Percentiles rank a stretch among this genome's conserved stretches.
phyloP scores from a whole-genome alignment of 768 basidiomycete species.

The Rhodosporidiobolus sp. region DNA sequence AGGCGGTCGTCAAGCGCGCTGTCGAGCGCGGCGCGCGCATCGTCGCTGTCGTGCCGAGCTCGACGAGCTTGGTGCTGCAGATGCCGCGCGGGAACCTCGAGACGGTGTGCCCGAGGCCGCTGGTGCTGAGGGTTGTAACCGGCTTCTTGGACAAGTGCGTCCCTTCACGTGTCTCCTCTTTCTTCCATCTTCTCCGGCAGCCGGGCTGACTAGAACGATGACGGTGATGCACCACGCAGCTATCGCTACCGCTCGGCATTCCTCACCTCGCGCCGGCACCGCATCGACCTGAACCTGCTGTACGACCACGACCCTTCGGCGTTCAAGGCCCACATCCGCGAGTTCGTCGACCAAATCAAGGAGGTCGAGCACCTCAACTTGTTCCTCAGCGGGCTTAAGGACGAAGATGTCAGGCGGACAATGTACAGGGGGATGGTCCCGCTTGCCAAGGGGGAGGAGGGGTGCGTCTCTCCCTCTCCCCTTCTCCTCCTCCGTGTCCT shows the following conservation, averaged over 20 bases:
- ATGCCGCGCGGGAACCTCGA: slow-evolving; percentile 98
- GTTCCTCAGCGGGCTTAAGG: slow-evolving; percentile 79
- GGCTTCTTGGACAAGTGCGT: slow-evolving; percentile 71
- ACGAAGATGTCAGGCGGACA: slow-evolving; percentile 46
- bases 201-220: too few species aligned
- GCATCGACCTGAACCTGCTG: slow-evolving; percentile 85
- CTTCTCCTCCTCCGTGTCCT: not conserved
- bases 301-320: slow-evolving; percentile 70
- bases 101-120: slow-evolving; percentile 84
- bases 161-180: not conserved
- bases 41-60: slow-evolving; percentile 78
- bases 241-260: slow-evolving; percentile 81
- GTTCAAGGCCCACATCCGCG: slow-evolving; percentile 63
- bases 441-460: not conserved
- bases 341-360: slow-evolving; percentile 77
- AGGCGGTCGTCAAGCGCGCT: slow-evolving; percentile 63
- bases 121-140: slow-evolving; percentile 80
- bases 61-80: slow-evolving; percentile 86
- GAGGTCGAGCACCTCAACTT: slow-evolving; percentile 91
- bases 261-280: slow-evolving; percentile 83
- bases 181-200: not conserved
- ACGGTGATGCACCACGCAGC: slow-evolving; percentile 50
- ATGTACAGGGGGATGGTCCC: slow-evolving; percentile 42
- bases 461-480: not conserved
- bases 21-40: slow-evolving; percentile 88